A percentile compares a stretch with the other conserved stretches of the same genome.
Conservation (phyloP, 495 filamentous ascomycete genomes). For the Aspergillus biplanus region DNA sequence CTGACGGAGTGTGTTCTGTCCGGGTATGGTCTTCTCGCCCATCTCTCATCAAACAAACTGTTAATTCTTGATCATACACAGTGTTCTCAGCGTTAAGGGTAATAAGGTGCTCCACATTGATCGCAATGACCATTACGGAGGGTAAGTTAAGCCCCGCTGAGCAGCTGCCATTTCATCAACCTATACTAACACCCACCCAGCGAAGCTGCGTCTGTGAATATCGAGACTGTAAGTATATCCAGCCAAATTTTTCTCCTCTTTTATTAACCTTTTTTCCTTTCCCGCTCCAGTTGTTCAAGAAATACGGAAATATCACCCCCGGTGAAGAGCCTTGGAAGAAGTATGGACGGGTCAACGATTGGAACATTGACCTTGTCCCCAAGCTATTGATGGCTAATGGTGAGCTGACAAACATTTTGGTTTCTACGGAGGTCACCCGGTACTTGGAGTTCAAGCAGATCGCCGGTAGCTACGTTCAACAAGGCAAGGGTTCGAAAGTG, state of each 20-base stretch:
- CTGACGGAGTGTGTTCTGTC: conserved; percentile 98
- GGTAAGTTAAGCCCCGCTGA: conserved; percentile 60
- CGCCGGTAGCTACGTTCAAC: conserved; percentile 95
- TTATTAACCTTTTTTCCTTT: conserved; percentile 29
- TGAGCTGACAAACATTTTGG: conserved; percentile 96
- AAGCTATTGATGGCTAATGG: conserved; percentile 99
- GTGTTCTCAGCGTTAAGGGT: conserved; percentile 96
- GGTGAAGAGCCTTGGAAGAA: conserved; percentile 97
- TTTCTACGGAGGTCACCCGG: conserved; percentile 93
- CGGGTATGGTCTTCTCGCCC: conserved; percentile 62
- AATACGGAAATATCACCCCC: conserved; percentile 78
- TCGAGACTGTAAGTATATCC: conserved; percentile 71
- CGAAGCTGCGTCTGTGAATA: conserved; percentile 92
- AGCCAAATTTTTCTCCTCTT: not conserved
- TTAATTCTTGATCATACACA: conserved; percentile 33
- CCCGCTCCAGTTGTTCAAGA: conserved; percentile 81
- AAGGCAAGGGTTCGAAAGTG: conserved; percentile 75
- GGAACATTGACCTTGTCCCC: conserved; percentile 98
- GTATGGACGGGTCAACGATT: conserved; percentile 94
- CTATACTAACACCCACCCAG: conserved; percentile 52
- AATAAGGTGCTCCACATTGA: conserved; percentile 99
- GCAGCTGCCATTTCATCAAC: conserved; percentile 27
- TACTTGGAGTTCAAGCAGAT: conserved; percentile 99
- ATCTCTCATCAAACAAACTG: not conserved
- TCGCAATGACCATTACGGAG: conserved; percentile 98